Percentiles rank a stretch among this genome's conserved stretches.
Conservation (phyloP, 352 stramenopile species). For the Pythium sp. region DNA sequence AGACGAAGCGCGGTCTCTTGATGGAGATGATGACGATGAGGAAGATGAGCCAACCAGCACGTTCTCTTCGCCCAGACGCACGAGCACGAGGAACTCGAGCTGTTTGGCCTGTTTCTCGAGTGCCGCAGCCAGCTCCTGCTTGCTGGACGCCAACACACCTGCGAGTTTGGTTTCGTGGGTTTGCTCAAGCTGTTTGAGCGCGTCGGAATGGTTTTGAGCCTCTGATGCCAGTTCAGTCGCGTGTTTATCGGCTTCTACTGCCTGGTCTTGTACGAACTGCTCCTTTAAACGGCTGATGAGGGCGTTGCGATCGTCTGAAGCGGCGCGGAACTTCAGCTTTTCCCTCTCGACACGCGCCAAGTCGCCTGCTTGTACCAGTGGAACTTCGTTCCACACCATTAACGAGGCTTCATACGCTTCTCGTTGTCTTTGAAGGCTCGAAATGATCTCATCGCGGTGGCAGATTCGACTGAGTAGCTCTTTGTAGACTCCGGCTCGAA, state of each 20-base stretch:
- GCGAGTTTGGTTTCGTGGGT: conserved; percentile 2
- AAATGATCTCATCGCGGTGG: conserved; percentile 1
- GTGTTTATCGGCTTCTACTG: conserved; percentile 4
- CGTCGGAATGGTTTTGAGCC: background rate
- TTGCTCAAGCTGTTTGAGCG: background rate
- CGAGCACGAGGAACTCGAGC: conserved; percentile 34
- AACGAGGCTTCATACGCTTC: conserved; percentile 4
- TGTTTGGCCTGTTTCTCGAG: conserved; percentile 47
- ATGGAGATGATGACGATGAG: background rate
- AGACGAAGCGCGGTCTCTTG: background rate
- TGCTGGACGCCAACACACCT: conserved; percentile 4
- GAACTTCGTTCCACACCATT: conserved; percentile 12
- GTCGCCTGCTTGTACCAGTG: background rate
- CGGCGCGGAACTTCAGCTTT: background rate
- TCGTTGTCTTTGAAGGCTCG: background rate
- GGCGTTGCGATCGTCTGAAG: background rate
- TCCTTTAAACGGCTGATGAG: background rate
- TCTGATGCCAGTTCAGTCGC: background rate
- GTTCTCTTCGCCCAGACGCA: conserved; percentile 16
- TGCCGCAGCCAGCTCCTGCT: conserved; percentile 21
- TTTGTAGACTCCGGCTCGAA: conserved; percentile 11
- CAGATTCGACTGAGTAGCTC: conserved; percentile 6
- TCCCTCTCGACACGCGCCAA: background rate
- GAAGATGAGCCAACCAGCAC: background rate
- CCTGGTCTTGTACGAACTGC: background rate